Conservation (phyloP, 345 rosid species). For the Eucalyptus curtisii region DNA sequence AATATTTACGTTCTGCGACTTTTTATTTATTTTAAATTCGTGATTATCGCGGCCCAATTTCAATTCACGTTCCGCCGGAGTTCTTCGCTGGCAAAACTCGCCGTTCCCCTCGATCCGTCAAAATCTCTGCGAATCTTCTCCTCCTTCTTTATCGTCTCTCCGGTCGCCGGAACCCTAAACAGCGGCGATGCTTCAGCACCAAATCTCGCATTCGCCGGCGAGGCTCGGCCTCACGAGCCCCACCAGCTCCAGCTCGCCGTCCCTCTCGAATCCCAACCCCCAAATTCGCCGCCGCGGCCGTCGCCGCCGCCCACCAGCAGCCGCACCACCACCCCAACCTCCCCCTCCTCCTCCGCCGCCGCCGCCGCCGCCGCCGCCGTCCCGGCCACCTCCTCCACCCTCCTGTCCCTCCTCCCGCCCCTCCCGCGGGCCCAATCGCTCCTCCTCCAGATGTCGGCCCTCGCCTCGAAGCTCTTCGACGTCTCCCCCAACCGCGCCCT, state of each 20-base stretch:
- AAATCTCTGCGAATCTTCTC: not conserved
- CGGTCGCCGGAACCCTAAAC: not conserved
- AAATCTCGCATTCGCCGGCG: slow-evolving; percentile 77
- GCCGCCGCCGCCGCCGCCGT: slow-evolving; percentile 3
- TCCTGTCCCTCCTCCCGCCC: slow-evolving; percentile 83
- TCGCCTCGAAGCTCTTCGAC: slow-evolving; percentile 62
- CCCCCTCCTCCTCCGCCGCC: slow-evolving; percentile 7
- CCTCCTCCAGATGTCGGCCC: slow-evolving; percentile 73
- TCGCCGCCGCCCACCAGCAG: slow-evolving; percentile 19
- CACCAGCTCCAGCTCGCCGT: slow-evolving; percentile 49
- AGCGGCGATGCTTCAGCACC: slow-evolving; percentile 64
- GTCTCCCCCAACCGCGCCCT: slow-evolving; percentile 66
- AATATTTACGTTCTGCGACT: not conserved
- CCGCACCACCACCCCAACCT: slow-evolving; percentile 12
- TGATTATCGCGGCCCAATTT: not conserved
- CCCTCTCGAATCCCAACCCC: slow-evolving; percentile 37
- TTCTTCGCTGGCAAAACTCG: not conserved
- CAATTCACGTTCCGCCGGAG: not conserved
- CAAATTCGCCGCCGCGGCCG: not conserved
- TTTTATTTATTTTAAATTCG: not conserved
- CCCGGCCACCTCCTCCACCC: slow-evolving; percentile 46
- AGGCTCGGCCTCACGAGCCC: slow-evolving; percentile 77
- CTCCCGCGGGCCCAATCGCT: slow-evolving; percentile 76
- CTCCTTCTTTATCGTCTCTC: not conserved
- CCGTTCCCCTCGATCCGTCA: not conserved